Base-by-base conservation (phyloP, 2,329 filamentous ascomycete genomes). In the Pyrenophora graminea region DNA sequence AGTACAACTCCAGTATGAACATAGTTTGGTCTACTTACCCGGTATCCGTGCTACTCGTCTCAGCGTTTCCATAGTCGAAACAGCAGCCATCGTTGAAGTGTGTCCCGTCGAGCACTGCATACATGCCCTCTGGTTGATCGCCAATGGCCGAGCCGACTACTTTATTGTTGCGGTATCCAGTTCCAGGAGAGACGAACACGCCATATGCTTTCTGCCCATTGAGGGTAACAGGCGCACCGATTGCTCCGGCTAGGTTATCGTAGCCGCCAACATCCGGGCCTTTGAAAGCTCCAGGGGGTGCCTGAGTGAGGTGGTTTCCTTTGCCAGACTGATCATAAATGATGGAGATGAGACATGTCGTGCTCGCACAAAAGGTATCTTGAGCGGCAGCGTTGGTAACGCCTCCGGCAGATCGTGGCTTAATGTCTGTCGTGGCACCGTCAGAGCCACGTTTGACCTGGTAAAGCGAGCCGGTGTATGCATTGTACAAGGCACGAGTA, bases 301-400 rank as follows among this genome's bases (percentile, higher is more conserved):
- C 85, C 56, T 83, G 83, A 0, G 80, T 85, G 3, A 88, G 81
- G 60, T 88, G 81, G 55, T 88, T 88, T 1, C 77, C 77, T 1
- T 70, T 71, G 46, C 84, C 84, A 10, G 85, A 85, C 69, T 88
- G 85, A 66, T 88, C 85, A 64, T 87, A 87, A 45, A 86, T 85
- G 59, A 82, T 77, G 0, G 79, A 80, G 64, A 88, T 87, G 19
- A 85, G 72, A 61, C 85, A 88, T 10, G 83, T 86, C 0, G 84
- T 86, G 41, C 74, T 68, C 8, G 76, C 68, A 60, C 85, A 88
- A 70, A 88, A 88, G 1, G 72, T 58, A 69, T 87, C 84, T 63
- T 88, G 85, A 7, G 79, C 66, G 0, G 77, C 79, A 3, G 84
- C 81, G 62, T 88, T 80, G 48, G 85, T 85, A 8, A 87, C 81